Base-by-base conservation (phyloP, 2,329 filamentous ascomycete genomes). In the Colletotrichum gigasporum region DNA sequence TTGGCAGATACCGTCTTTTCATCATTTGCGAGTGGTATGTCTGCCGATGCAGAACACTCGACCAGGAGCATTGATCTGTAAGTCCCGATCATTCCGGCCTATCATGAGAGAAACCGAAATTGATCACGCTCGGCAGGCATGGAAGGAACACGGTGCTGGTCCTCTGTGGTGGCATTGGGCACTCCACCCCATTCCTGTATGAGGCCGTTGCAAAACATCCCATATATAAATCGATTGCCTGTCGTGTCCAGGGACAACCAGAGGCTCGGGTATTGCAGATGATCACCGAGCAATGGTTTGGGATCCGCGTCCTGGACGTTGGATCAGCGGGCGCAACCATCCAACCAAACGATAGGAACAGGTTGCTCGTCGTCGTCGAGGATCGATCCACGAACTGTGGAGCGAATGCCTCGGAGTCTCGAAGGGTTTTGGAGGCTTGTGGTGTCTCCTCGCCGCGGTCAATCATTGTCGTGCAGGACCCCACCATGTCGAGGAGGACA, bases 381-480 rank as follows among this genome's bases (percentile, higher is more conserved):
- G 76, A 80, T 44, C 62, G 73, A n/a, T 82, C 79, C 1, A 82
- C 79, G 1, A 83, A 82, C 61, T 82, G 80, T 65, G 80, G 80
- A 14, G 74, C 75, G 11, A 83, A 83, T 66, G 80, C 80, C 5
- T 68, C 68, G 2, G 72, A 79, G 41, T 76, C 74, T 18, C 68
- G 71, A 4, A 71, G 71, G 7, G 55, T 80, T 4, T 72, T 82
- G 1, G 74, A 78, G n/a, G 59, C 50, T 3, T 66, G 69, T 6
- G 71, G 70, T 0, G 48, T 79, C 2, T 30, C 56, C 1, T 47
- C 37, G 5, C 70, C 72, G 1, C 63, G 62, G 3, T 74, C 71
- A 0, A 70, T 74, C 28, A 61, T 82, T 9, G 67, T 83, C 11
- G 73, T 80, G 9, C 80, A 83, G 66, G 80, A 82, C 67, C 79